Evolutionary conservation across 2,329 filamentous ascomycete genomes (phyloP).

Genomic region (Coleophoma eucalyptorum): DNA sequence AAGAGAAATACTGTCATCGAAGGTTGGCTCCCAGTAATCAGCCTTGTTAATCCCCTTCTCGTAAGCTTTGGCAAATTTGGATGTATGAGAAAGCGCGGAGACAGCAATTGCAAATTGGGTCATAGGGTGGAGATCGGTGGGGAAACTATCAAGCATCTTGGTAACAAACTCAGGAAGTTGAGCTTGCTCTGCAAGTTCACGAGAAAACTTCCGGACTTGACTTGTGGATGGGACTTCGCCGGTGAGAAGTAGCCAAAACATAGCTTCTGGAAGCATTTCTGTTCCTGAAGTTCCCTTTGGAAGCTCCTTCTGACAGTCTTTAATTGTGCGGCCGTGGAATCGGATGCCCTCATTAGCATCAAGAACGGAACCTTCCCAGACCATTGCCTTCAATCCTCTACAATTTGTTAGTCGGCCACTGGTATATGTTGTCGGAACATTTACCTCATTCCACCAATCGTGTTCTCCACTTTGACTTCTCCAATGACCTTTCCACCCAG

Average conservation of each 20-base stretch:
- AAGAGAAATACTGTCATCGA: conserved; percentile 90
- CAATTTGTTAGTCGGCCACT: conserved; percentile 12
- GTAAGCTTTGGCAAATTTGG: conserved; percentile 89
- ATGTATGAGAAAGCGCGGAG: conserved; percentile 92
- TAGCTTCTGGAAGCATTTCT: conserved; percentile 97
- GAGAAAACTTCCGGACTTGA: conserved; percentile 80
- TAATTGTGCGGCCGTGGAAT: conserved; percentile 97
- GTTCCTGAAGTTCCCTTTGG: conserved; percentile 90
- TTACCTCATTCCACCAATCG: conserved; percentile 88
- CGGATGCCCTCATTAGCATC: conserved; percentile 97
- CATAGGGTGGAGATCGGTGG: conserved; percentile 92
- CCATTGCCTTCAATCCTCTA: conserved; percentile 89
- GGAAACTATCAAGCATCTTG: conserved; percentile 87
- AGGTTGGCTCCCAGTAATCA: conserved; percentile 98
- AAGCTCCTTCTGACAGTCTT: conserved; percentile 90
- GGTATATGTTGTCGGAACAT: not conserved
- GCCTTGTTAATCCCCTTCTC: conserved; percentile 88
- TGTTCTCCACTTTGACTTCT: conserved; percentile 90
- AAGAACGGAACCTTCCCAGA: conserved; percentile 97
- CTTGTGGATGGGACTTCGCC: conserved; percentile 80
- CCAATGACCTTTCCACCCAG: conserved; percentile 80
- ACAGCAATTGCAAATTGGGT: conserved; percentile 96
- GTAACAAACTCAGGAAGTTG: conserved; percentile 78
- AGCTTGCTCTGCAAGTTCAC: conserved; percentile 83
- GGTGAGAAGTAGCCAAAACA: conserved; percentile 98